phyloP scores from a whole-genome alignment of 78 protist genomes.

The Tieghemostelium lacteum region DNA sequence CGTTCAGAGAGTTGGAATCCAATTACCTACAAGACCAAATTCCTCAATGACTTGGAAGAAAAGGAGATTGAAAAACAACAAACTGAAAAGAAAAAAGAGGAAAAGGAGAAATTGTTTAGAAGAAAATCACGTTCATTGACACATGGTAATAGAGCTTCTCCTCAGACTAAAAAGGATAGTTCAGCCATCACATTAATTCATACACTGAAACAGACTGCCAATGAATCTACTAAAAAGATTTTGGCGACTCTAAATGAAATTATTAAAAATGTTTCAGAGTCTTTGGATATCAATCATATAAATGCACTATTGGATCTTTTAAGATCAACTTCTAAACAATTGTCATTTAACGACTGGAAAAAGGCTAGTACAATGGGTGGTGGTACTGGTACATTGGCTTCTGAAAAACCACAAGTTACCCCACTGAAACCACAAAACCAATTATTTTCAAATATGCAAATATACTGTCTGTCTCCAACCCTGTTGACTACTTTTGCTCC shows the following conservation, averaged over 20 bases:
- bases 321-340: conserved; percentile 29
- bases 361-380: conserved; percentile 6
- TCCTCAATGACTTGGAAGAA: conserved; percentile 31
- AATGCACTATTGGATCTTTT: not conserved
- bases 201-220: conserved; percentile 13
- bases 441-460: conserved; percentile 43
- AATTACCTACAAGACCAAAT: conserved; percentile 62
- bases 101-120: conserved; percentile 39
- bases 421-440: conserved; percentile 22
- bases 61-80: not conserved
- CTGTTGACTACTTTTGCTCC: conserved; percentile 6
- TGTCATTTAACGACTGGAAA: conserved; percentile 72
- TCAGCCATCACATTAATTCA: conserved; percentile 29
- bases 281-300: conserved; percentile 1
- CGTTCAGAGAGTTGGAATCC: conserved; percentile 77
- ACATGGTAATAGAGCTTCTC: conserved; percentile 49
- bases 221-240: conserved; percentile 24
- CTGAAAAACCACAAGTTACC: not conserved
- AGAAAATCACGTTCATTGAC: conserved; percentile 57
- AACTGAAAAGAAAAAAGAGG: conserved; percentile 16
- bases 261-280: conserved; percentile 21
- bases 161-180: conserved; percentile 23
- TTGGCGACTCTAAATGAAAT: conserved; percentile 18
- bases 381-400: not conserved
- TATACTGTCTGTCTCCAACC: conserved; percentile 44